Conservation (phyloP, 805 yeast genomes). For the Candida parachauliodes region DNA sequence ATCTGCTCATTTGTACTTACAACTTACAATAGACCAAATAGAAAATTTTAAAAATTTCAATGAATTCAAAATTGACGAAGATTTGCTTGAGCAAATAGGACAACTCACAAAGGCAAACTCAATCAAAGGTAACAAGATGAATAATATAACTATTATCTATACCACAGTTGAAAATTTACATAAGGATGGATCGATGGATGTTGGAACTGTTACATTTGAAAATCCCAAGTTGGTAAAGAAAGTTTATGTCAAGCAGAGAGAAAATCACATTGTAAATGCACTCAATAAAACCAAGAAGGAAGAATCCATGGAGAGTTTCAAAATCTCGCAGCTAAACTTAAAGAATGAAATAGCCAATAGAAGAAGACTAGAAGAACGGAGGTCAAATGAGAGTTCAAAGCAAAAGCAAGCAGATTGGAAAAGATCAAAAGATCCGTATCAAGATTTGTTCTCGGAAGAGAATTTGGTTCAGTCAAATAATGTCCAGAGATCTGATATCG, state of each 20-base stretch:
- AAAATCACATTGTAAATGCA: constrained; percentile 57
- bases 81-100: constrained; percentile 47
- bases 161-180: constrained; percentile 73
- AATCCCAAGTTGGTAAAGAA: constrained; percentile 52
- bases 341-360: constrained; percentile 31
- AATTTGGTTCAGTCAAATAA: constrained; percentile 26
- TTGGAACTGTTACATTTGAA: constrained; percentile 75
- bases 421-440: constrained; percentile 28
- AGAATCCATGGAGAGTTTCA: constrained; percentile 43
- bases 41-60: constrained; percentile 41
- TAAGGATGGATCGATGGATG: constrained; percentile 68
- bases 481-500: constrained; percentile 31
- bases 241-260: constrained; percentile 51
- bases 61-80: constrained; percentile 33
- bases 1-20: constrained; percentile 73
- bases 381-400: constrained; percentile 32
- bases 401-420: constrained; percentile 38
- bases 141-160: constrained; percentile 61
- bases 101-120: constrained; percentile 78
- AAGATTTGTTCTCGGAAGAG: constrained; percentile 33
- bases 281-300: constrained; percentile 65
- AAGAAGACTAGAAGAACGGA: constrained; percentile 37
- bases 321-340: constrained; percentile 25
- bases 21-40: constrained; percentile 45
- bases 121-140: constrained; percentile 68